A percentile compares a stretch with the other conserved stretches of the same genome.
These are phyloP conservation scores for Amphibolis antarctica DNA, from an alignment of 106 monocot genomes.

Conservation along the genomic window DNA sequence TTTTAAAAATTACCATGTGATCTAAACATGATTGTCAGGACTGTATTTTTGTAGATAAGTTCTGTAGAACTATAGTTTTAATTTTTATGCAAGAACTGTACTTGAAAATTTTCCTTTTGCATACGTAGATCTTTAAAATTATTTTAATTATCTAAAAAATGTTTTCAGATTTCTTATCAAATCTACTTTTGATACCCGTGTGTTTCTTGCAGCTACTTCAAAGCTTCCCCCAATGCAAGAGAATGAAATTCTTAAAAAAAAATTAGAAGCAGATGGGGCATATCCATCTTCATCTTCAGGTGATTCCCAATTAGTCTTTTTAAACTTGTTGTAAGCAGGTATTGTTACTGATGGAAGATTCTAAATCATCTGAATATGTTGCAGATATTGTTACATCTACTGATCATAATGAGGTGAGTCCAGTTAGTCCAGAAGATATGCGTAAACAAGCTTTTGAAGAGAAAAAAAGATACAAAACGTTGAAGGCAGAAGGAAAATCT, in stretches of 20 bases:
- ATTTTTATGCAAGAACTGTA: no score
- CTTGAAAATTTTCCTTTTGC: no score
- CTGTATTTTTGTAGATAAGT: no score
- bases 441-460: conserved; percentile 71
- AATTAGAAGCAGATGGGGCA: conserved; percentile 40
- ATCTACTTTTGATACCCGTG: not conserved
- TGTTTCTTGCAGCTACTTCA: conserved; percentile 24
- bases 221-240: conserved; percentile 32
- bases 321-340: conserved; percentile 3
- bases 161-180: not conserved
- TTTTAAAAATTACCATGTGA: no score
- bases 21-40: no score
- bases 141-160: no score
- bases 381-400: conserved; percentile 7
- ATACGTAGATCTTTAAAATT: no score
- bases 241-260: conserved; percentile 40
- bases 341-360: conserved; percentile 21
- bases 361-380: conserved; percentile 4
- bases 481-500: conserved; percentile 76
- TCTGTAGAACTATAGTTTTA: no score
- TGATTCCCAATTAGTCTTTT: conserved; percentile 15
- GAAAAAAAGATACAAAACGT: conserved; percentile 57
- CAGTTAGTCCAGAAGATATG: conserved; percentile 60
- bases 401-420: conserved; percentile 16
- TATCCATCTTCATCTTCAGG: conserved; percentile 13